Percentiles rank a stretch among this genome's conserved stretches.
Conservation (phyloP, 441 rosid species). For the Aquilaria agallochum region DNA sequence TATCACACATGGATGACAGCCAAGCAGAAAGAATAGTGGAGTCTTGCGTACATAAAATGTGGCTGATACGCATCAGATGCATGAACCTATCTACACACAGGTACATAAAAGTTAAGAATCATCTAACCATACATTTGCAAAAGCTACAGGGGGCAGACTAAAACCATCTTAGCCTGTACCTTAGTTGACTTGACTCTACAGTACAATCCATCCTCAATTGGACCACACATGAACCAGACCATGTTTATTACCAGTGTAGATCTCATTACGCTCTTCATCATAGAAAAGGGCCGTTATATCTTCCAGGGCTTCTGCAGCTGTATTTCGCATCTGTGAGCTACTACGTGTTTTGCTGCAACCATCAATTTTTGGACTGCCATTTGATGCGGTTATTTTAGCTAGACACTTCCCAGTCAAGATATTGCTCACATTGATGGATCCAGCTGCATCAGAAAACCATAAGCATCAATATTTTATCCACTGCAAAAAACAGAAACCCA, state of each 20-base stretch:
- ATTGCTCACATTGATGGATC: slow-evolving; percentile 89
- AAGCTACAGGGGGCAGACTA: no score
- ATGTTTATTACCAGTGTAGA: slow-evolving; percentile 82
- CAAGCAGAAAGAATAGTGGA: no score
- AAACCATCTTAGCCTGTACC: no score
- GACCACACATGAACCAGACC: slow-evolving; percentile 98
- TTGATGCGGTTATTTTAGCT: slow-evolving; percentile 70
- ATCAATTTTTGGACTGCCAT: slow-evolving; percentile 44
- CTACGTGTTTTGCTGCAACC: slow-evolving; percentile 41
- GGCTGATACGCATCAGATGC: no score
- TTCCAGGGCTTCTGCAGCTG: slow-evolving; percentile 82
- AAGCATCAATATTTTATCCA: neutral
- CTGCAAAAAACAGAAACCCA: neutral
- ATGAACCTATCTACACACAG: no score
- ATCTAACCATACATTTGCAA: no score
- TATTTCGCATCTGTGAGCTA: slow-evolving; percentile 44
- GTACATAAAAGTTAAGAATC: no score
- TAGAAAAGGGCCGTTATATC: slow-evolving; percentile 93
- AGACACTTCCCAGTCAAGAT: slow-evolving; percentile 95
- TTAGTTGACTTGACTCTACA: no score
- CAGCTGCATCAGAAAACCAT: slow-evolving; percentile 54
- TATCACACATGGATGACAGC: no score
- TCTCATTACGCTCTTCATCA: slow-evolving; percentile 95
- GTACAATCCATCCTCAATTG: slow-evolving; percentile 32
- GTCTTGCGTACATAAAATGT: no score